Base-by-base conservation (phyloP, 768 basidiomycete species). In the Punctularia strigosozonata region DNA sequence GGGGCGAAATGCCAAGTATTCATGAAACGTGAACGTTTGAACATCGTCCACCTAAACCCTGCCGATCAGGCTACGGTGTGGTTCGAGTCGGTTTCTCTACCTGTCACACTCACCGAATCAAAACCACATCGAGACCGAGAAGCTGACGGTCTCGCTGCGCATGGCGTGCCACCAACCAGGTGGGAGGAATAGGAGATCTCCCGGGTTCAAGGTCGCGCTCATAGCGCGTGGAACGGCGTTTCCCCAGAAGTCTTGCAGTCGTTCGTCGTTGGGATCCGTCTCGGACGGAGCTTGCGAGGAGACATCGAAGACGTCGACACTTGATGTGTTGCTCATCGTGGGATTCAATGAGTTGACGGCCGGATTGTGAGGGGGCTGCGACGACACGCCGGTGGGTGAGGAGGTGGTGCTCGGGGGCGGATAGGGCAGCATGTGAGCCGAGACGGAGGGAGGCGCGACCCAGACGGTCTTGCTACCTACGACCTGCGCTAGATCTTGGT, bases 121-220 rank as follows among this genome's bases (percentile, higher is more conserved):
- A 57, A 88, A 92, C 87, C 88, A 91, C 71, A 89, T 81, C 23
- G 90, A 92, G 33, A 91, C 69, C 31, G 88, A 91, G 54, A 87
- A 80, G 60, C 87, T 89, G 26, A 67, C 75, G 18, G 73, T 71
- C 60, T 87, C 85, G 56, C 77, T 80, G 46, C 78, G 73, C 83
- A 89, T 85, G 14, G 80, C 82, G 57, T 94, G 89, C 89, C 89
- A 94, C 89, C 89, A 94, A 21, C 85, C 79, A 4, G 85, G 82
- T 15, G 94, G 94, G 47, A 97, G 80, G 53, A 85, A 83, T 32
- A 98, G 62, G 31, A 92, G 41, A 58, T 98, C 94, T 0, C 92
- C 94, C 1, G 90, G 79, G 39, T 68, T 61, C 2, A 98, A 64
- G 1, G 75, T 75, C 23, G 70, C 71, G 35, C 65, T 65, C 58